These are phyloP conservation scores for Verticillium alfalfae DNA, from an alignment of 2,329 filamentous ascomycete genomes.

Conservation along the genomic window DNA sequence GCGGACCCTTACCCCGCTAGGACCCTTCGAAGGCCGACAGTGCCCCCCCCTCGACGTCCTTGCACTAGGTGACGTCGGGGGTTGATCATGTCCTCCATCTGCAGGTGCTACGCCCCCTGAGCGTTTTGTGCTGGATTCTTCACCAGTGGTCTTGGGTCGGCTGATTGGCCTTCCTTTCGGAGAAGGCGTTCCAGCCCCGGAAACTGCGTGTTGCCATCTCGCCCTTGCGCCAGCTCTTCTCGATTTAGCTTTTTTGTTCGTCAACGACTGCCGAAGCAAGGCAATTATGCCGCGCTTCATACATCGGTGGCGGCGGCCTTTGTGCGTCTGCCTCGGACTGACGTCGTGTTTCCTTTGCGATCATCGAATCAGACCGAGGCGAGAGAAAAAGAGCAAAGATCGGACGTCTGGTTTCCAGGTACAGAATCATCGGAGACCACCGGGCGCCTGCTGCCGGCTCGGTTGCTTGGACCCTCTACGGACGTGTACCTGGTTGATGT, in stretches of 20 bases:
- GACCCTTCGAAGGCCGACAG: background rate
- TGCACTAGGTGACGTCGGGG: background rate
- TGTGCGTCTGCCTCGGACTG: background rate
- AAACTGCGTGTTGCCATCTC: background rate
- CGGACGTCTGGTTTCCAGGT: background rate
- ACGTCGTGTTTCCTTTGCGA: background rate
- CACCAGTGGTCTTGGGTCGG: background rate
- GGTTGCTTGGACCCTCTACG: background rate
- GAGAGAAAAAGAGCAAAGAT: background rate
- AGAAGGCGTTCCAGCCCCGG: background rate
- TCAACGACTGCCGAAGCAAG: background rate
- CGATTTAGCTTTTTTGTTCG: background rate
- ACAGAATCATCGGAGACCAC: background rate
- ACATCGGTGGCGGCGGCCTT: background rate
- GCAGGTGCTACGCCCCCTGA: background rate
- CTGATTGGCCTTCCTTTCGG: background rate
- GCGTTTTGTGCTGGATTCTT: slow-evolving; percentile 3
- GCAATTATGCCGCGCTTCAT: background rate
- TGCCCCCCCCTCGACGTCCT: background rate
- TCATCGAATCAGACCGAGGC: background rate
- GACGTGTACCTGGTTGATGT: too few relatives aligned
- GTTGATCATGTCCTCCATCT: background rate
- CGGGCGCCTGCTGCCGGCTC: background rate
- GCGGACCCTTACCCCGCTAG: background rate
- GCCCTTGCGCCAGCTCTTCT: background rate